Evolutionary conservation across 2,329 filamentous ascomycete species (phyloP).

Genomic region (Verticillium longisporum): DNA sequence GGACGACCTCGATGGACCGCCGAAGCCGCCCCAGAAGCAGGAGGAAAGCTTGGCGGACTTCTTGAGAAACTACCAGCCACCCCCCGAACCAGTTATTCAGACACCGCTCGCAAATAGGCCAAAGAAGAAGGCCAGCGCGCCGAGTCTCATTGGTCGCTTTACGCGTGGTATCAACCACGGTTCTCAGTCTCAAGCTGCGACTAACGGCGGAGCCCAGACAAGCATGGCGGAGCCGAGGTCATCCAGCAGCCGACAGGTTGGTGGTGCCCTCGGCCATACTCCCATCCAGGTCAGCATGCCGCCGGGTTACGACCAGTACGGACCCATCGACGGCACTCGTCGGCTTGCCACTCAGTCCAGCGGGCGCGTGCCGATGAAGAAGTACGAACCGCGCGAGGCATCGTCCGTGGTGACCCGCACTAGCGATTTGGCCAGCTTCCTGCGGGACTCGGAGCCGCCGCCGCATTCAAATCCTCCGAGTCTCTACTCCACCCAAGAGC

Average conservation of each 20-base stretch:
- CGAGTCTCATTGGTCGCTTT: constrained; percentile 56
- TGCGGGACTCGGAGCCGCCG: constrained; percentile 62
- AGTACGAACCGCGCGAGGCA: constrained; percentile 50
- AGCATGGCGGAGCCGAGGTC: constrained; percentile 23
- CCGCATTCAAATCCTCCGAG: constrained; percentile 23
- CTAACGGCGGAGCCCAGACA: constrained; percentile 14
- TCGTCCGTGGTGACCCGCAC: constrained; percentile 41
- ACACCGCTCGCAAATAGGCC: constrained; percentile 28
- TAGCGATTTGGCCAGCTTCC: constrained; percentile 65
- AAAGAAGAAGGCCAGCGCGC: constrained; percentile 59
- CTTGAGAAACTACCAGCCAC: constrained; percentile 61
- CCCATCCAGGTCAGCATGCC: constrained; percentile 48
- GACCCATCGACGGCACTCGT: constrained; percentile 18
- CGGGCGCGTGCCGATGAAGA: constrained; percentile 46
- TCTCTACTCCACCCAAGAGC: constrained; percentile 13
- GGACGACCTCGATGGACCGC: constrained; percentile 34
- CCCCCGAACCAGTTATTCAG: constrained; percentile 37
- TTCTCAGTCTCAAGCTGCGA: constrained; percentile 5
- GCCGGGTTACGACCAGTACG: constrained; percentile 30
- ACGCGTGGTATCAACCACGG: constrained; percentile 26
- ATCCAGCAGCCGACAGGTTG: constrained; percentile 29
- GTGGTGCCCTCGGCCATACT: constrained; percentile 34
- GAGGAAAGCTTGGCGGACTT: constrained; percentile 72
- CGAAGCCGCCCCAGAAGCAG: constrained; percentile 32
- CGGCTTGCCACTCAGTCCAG: constrained; percentile 14